Evolutionary conservation across 1,139 yeast species (phyloP).

Genomic region (Meyerozyma sp.): DNA sequence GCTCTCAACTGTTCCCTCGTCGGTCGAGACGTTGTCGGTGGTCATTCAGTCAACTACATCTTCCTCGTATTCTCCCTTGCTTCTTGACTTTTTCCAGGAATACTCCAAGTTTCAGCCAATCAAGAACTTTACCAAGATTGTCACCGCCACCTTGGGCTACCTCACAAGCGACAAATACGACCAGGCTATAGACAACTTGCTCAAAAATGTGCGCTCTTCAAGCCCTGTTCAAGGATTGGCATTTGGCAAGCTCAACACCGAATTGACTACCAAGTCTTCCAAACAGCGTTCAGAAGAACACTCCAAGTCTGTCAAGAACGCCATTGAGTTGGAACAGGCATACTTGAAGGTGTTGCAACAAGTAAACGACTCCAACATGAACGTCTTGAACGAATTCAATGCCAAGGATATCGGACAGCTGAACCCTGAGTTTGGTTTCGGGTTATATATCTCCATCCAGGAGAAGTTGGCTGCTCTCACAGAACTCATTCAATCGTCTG

Average conservation of each 20-base stretch:
- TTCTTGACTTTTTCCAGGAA: constrained; percentile 71
- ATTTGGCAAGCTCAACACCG: constrained; percentile 44
- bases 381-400: constrained; percentile 50
- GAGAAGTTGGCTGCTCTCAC: constrained; percentile 42
- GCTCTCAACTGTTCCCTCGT: constrained; percentile 47
- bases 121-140: constrained; percentile 46
- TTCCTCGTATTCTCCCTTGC: constrained; percentile 49
- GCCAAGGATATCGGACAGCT: constrained; percentile 37
- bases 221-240: constrained; percentile 60
- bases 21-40: constrained; percentile 55
- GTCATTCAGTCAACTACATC: constrained; percentile 57
- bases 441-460: constrained; percentile 61
- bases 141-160: constrained; percentile 56
- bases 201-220: constrained; percentile 46
- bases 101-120: constrained; percentile 42
- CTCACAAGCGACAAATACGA: constrained; percentile 40
- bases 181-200: constrained; percentile 43
- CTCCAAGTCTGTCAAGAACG: constrained; percentile 36
- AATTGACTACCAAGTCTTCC: constrained; percentile 25
- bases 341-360: constrained; percentile 73
- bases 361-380: constrained; percentile 48
- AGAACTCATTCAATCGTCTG: constrained; percentile 41
- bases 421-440: constrained; percentile 85
- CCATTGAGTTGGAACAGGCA: constrained; percentile 62
- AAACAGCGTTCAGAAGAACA: constrained; percentile 20